A percentile compares a stretch with the other conserved stretches of the same genome.
Conservation (phyloP, 495 filamentous ascomycete species). For the Podospora fimiseda region DNA sequence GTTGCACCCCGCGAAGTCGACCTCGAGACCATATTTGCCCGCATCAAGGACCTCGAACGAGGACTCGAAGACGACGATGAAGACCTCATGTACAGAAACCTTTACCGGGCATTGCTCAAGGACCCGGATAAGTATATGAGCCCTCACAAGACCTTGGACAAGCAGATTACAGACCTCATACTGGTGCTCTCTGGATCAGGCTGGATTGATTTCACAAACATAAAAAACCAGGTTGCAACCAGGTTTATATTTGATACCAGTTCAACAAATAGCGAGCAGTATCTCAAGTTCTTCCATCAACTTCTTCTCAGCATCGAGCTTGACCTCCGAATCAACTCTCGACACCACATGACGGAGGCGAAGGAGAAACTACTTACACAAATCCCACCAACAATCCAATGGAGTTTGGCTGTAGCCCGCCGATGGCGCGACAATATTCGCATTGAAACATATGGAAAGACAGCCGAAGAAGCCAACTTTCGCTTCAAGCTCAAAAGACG, state of each 20-base stretch:
- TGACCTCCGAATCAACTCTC: constrained; percentile 54
- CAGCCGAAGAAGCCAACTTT: constrained; percentile 43
- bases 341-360: constrained; percentile 44
- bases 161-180: constrained; percentile 62
- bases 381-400: constrained; percentile 60
- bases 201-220: constrained; percentile 64
- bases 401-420: constrained; percentile 61
- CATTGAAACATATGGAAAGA: constrained; percentile 44
- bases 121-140: constrained; percentile 45
- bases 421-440: constrained; percentile 62
- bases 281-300: constrained; percentile 65
- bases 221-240: constrained; percentile 58
- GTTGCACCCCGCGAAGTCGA: constrained; percentile 48
- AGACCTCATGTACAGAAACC: constrained; percentile 46
- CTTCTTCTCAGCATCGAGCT: constrained; percentile 63
- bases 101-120: constrained; percentile 45
- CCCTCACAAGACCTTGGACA: constrained; percentile 53
- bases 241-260: constrained; percentile 42
- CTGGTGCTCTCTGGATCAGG: constrained; percentile 52
- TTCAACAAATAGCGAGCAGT: constrained; percentile 35
- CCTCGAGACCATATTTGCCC: constrained; percentile 46
- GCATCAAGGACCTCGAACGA: constrained; percentile 48
- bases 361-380: constrained; percentile 51
- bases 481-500: constrained; percentile 51
- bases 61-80: constrained; percentile 53